Conservation (phyloP, 2,329 filamentous ascomycete genomes). For the Cadophora malorum region DNA sequence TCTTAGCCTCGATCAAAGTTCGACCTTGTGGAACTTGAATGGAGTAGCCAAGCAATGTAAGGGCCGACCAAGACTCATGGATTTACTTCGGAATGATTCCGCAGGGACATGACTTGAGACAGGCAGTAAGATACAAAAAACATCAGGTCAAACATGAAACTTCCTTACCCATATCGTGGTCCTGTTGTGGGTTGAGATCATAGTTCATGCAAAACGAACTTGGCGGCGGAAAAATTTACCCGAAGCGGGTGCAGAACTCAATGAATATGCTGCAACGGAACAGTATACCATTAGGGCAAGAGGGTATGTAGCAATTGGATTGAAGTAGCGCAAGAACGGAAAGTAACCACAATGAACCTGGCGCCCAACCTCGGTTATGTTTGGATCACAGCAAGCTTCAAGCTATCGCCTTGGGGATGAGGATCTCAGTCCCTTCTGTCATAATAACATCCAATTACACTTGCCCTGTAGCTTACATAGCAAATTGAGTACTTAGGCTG, state of each 20-base stretch:
- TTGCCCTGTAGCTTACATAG: background rate
- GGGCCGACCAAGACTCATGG: background rate
- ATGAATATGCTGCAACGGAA: too few species aligned
- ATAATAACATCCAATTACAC: too few species aligned
- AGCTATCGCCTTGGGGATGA: too few species aligned
- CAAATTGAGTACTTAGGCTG: background rate
- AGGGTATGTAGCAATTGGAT: too few species aligned
- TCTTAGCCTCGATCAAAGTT: conserved; percentile 60
- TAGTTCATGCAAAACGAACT: background rate
- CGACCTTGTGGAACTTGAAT: conserved; percentile 52
- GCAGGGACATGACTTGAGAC: background rate
- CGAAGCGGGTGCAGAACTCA: too few species aligned
- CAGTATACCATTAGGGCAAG: too few species aligned
- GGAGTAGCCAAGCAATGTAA: conserved; percentile 30
- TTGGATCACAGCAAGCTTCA: too few species aligned
- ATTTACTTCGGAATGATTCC: background rate
- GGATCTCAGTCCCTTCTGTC: too few species aligned
- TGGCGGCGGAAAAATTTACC: background rate
- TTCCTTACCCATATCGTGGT: background rate
- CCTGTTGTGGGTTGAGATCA: background rate
- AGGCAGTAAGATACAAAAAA: background rate
- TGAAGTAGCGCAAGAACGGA: too few species aligned
- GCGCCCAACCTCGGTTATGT: too few species aligned
- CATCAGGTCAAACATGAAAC: background rate
- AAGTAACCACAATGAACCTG: too few species aligned